These are phyloP conservation scores for Vitis hybrid DNA, from an alignment of 177 flowering plant genomes.

Conservation along the genomic window DNA sequence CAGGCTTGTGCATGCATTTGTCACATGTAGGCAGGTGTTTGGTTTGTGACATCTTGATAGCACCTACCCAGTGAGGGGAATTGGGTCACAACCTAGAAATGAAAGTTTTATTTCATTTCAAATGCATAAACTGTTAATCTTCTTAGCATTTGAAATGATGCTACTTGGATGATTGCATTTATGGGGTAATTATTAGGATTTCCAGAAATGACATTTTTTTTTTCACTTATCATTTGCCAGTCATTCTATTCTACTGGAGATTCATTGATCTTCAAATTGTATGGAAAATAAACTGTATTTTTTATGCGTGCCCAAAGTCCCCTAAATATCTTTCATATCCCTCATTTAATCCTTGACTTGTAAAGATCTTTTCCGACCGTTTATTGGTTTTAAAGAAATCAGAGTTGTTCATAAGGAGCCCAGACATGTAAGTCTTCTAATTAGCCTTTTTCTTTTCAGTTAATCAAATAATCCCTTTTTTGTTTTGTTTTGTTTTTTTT, in stretches of 20 bases:
- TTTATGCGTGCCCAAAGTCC: background rate
- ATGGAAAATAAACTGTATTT: background rate
- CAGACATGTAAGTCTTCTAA: conserved; percentile 43
- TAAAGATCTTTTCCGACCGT: conserved; percentile 58
- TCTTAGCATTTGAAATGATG: background rate
- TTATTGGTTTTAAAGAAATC: conserved; percentile 52
- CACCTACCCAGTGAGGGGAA: background rate
- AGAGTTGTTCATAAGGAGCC: conserved; percentile 60
- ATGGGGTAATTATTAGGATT: background rate
- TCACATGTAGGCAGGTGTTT: background rate
- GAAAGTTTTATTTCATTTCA: background rate
- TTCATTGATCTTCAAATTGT: background rate
- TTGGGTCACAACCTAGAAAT: background rate
- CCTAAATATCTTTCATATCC: background rate
- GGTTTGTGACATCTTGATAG: background rate
- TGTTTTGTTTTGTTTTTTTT: background rate
- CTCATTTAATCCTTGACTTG: conserved; percentile 30
- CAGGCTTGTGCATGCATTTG: background rate
- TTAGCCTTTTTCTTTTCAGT: background rate
- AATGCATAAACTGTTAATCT: background rate
- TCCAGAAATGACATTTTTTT: conserved; percentile 1
- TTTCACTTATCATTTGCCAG: background rate
- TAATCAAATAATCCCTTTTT: background rate
- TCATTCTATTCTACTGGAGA: background rate
- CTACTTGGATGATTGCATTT: background rate